Percentiles rank a stretch among this genome's conserved stretches.
phyloP scores from a whole-genome alignment of 148 eudicot species.

The Rhododendron griersonianum region DNA sequence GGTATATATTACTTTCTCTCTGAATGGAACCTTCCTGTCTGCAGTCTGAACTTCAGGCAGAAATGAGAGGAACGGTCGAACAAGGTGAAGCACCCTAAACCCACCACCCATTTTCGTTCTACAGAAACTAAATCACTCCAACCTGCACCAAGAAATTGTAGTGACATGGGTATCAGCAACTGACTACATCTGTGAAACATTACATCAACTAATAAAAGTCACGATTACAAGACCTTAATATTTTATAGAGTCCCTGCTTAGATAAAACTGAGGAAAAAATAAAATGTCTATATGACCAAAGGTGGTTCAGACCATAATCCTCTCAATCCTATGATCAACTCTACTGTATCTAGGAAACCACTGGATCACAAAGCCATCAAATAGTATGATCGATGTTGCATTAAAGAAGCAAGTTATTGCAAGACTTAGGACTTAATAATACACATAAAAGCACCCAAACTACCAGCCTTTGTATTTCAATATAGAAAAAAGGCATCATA shows the following conservation, averaged over 20 bases:
- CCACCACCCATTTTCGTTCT: constrained; percentile 64
- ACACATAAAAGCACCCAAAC: background rate
- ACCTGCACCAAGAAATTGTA: constrained; percentile 19
- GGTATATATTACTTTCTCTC: constrained; percentile 88
- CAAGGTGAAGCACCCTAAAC: constrained; percentile 76
- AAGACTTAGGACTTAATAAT: background rate
- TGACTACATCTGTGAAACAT: background rate
- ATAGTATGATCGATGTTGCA: background rate
- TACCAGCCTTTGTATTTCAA: background rate
- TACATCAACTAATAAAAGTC: background rate
- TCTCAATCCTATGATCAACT: background rate
- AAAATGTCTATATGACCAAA: background rate
- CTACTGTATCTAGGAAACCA: background rate
- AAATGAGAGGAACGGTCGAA: constrained; percentile 72
- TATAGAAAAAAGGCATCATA: background rate
- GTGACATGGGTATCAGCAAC: background rate
- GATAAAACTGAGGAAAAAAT: background rate
- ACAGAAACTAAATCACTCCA: constrained; percentile 6
- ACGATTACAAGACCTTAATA: background rate
- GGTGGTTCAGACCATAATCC: background rate
- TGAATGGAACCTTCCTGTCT: constrained; percentile 73
- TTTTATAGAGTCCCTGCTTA: background rate
- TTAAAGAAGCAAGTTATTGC: background rate
- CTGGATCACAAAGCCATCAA: background rate
- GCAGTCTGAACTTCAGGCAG: constrained; percentile 79